Percentiles rank a stretch among this genome's conserved stretches.
These are phyloP conservation scores for Botrytis porri DNA, from an alignment of 2,329 filamentous ascomycete genomes.

Conservation along the genomic window DNA sequence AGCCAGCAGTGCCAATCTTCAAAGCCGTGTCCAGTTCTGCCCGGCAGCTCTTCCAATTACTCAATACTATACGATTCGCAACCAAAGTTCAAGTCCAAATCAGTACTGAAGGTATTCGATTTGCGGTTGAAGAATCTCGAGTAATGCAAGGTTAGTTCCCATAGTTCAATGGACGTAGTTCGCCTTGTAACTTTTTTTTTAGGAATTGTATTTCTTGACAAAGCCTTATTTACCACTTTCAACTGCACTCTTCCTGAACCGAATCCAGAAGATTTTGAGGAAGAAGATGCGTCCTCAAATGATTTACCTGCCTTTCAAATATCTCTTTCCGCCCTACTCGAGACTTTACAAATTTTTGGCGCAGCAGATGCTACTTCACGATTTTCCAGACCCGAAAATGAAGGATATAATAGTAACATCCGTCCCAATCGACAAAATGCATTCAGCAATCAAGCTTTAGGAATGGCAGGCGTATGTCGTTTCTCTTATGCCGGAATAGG, in stretches of 20 bases:
- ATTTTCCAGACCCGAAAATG: slow-evolving; percentile 56
- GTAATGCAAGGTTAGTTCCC: slow-evolving; percentile 78
- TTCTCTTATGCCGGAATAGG: slow-evolving; percentile 74
- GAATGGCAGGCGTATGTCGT: slow-evolving; percentile 81
- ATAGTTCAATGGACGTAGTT: slow-evolving; percentile 10
- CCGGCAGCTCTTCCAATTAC: slow-evolving; percentile 65
- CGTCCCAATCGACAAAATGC: slow-evolving; percentile 65
- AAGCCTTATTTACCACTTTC: slow-evolving; percentile 83
- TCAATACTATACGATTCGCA: slow-evolving; percentile 57
- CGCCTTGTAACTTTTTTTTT: slow-evolving; percentile 26
- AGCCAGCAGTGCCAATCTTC: slow-evolving; percentile 54
- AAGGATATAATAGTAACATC: slow-evolving; percentile 59
- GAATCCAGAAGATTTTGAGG: slow-evolving; percentile 42
- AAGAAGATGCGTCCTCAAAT: slow-evolving; percentile 40
- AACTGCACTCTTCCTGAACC: slow-evolving; percentile 55
- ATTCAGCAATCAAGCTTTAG: slow-evolving; percentile 79
- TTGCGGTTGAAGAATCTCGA: slow-evolving; percentile 82
- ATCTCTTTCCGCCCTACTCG: slow-evolving; percentile 80
- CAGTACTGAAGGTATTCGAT: slow-evolving; percentile 78
- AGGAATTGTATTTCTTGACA: slow-evolving; percentile 82
- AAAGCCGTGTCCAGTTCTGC: slow-evolving; percentile 76
- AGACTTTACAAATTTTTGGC: slow-evolving; percentile 93
- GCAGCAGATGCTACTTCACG: slow-evolving; percentile 64
- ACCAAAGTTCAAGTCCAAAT: slow-evolving; percentile 67
- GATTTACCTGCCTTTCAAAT: slow-evolving; percentile 75